Evolutionary conservation across 805 yeast species (phyloP).

Genomic region (Cyberlindnera mycetangii): DNA sequence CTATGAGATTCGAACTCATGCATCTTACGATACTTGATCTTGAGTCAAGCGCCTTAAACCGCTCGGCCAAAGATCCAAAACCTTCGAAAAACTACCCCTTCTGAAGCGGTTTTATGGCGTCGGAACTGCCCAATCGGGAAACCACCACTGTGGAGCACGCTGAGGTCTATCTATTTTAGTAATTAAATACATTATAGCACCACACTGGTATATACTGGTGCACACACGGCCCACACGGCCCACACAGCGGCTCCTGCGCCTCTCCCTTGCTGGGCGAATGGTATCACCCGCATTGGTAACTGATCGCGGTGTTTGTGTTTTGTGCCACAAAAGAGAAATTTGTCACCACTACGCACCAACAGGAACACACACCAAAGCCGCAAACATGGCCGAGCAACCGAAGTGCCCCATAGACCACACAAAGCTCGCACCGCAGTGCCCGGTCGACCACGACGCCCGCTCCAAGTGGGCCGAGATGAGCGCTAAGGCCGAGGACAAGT

Average conservation of each 20-base stretch:
- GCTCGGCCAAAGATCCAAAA: constrained; percentile 24
- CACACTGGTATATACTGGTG: no score
- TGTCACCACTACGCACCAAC: neutral
- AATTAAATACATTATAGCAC: no score
- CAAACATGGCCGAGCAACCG: constrained; percentile 23
- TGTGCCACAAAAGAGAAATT: neutral
- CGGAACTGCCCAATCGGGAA: no score
- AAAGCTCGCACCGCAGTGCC: constrained; percentile 44
- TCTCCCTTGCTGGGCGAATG: neutral
- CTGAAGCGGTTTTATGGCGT: no score
- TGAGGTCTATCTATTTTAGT: no score
- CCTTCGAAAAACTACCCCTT: no score
- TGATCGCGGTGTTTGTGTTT: neutral
- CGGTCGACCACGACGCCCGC: constrained; percentile 65
- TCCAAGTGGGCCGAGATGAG: constrained; percentile 51
- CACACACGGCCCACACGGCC: no score
- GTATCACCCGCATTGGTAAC: neutral
- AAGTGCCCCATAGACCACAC: constrained; percentile 55
- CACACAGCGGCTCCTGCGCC: no score
- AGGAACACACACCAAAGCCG: neutral
- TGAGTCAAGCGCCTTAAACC: constrained; percentile 26
- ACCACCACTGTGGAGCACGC: no score
- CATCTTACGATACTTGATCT: constrained; percentile 25
- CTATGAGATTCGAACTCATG: constrained; percentile 24
- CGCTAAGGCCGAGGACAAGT: constrained; percentile 32